A percentile compares a stretch with the other conserved stretches of the same genome.
These are phyloP conservation scores for Cladosporium sp. DNA, from an alignment of 2,329 filamentous ascomycete genomes.

Conservation along the genomic window DNA sequence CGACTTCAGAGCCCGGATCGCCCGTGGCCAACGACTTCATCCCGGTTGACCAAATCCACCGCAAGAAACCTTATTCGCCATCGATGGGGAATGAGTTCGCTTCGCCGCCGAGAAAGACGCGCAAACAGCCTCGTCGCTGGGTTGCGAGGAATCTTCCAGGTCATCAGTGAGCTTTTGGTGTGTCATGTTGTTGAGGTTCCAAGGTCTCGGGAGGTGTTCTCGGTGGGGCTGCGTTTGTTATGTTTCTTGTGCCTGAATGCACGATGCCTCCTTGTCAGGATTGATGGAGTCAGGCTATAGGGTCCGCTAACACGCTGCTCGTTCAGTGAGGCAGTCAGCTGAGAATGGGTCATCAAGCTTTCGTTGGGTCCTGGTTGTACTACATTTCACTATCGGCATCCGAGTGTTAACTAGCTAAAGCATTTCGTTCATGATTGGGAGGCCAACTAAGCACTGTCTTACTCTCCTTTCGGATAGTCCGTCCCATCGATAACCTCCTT, in stretches of 20 bases:
- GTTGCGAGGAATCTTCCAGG: neutral
- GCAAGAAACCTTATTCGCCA: neutral
- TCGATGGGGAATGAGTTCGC: neutral
- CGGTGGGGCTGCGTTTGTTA: neutral
- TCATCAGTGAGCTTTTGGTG: neutral
- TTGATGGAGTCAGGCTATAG: no score
- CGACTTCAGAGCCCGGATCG: neutral
- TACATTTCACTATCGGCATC: neutral
- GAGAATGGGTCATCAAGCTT: neutral
- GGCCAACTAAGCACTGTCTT: no score
- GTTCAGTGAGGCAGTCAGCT: neutral
- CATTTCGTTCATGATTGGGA: neutral
- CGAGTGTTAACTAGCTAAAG: neutral
- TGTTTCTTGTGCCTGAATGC: neutral
- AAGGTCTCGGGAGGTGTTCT: neutral
- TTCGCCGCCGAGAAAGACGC: neutral
- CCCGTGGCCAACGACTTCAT: neutral
- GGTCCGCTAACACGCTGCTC: no score
- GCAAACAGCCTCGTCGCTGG: neutral
- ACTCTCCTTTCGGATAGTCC: slow-evolving; percentile 22
- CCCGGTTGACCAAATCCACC: neutral
- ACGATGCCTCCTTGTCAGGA: no score
- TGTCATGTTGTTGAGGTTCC: neutral
- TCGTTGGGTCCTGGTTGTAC: neutral
- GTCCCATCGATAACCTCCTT: slow-evolving; percentile 42